A percentile compares a stretch with the other conserved stretches of the same genome.
These are phyloP conservation scores for Teunomyces aglyptinius DNA, from an alignment of 805 yeast species.

Conservation along the genomic window DNA sequence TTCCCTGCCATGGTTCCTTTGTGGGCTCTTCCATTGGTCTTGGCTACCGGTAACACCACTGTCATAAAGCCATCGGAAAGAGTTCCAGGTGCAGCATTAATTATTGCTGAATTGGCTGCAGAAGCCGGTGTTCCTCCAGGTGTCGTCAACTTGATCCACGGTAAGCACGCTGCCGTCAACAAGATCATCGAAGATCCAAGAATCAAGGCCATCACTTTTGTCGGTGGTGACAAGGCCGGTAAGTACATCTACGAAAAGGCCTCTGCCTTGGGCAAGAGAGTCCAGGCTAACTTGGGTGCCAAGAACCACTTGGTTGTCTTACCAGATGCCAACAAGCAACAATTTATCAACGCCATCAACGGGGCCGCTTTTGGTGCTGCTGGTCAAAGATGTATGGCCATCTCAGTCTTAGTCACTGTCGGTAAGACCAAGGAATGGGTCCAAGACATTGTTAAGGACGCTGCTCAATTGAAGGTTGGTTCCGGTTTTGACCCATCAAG, in stretches of 20 bases:
- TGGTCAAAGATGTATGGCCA: conserved; percentile 82
- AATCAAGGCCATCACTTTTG: conserved; percentile 74
- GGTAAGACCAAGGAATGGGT: conserved; percentile 67
- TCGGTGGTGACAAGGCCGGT: conserved; percentile 79
- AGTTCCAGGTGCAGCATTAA: conserved; percentile 79
- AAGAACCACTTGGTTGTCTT: conserved; percentile 73
- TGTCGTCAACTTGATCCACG: conserved; percentile 70
- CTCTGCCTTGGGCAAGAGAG: conserved; percentile 67
- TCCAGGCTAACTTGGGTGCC: conserved; percentile 77
- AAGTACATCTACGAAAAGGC: conserved; percentile 68
- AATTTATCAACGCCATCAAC: conserved; percentile 61
- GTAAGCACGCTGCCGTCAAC: conserved; percentile 70
- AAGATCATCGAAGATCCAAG: conserved; percentile 69
- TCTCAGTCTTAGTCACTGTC: conserved; percentile 69
- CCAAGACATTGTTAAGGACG: conserved; percentile 55
- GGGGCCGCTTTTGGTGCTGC: conserved; percentile 85
- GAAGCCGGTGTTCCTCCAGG: conserved; percentile 79
- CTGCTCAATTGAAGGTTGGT: conserved; percentile 55
- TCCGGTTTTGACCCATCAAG: conserved; percentile 64
- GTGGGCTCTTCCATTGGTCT: conserved; percentile 62
- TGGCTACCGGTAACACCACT: conserved; percentile 72
- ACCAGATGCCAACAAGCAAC: conserved; percentile 68
- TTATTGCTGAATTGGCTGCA: conserved; percentile 66
- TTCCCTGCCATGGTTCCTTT: conserved; percentile 83
- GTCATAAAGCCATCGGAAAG: conserved; percentile 64